Conservation (phyloP, 495 filamentous ascomycete species). For the Hamigera avellanea region DNA sequence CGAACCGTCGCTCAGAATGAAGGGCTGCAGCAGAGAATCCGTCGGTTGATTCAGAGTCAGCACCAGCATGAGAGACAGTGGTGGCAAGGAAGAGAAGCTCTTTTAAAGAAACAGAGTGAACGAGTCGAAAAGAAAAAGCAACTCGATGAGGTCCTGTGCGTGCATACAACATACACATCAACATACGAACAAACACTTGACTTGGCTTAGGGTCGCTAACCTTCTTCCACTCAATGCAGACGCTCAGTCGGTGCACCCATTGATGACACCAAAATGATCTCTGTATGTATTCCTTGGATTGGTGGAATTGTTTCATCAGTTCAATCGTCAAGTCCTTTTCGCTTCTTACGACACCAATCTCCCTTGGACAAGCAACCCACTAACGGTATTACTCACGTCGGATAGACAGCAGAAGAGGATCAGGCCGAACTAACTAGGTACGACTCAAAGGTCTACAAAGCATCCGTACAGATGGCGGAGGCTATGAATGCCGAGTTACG, state of each 20-base stretch:
- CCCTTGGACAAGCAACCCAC: no score
- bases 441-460: slow-evolving; percentile 50
- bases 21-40: slow-evolving; percentile 23
- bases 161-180: not conserved
- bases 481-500: slow-evolving; percentile 44
- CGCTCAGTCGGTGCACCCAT: slow-evolving; percentile 30
- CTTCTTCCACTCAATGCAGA: slow-evolving; percentile 10
- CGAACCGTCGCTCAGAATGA: slow-evolving; percentile 43
- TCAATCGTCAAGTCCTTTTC: not conserved
- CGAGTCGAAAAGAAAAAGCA: slow-evolving; percentile 40
- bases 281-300: slow-evolving; percentile 15
- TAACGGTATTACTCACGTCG: slow-evolving; percentile 5
- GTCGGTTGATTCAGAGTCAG: slow-evolving; percentile 50
- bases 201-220: not conserved
- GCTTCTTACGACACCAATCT: not conserved
- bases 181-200: not conserved
- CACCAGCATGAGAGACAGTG: slow-evolving; percentile 54
- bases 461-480: slow-evolving; percentile 45
- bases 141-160: slow-evolving; percentile 38
- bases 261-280: slow-evolving; percentile 15
- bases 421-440: slow-evolving; percentile 43
- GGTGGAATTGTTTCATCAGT: not conserved
- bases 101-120: slow-evolving; percentile 37
- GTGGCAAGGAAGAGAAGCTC: slow-evolving; percentile 42
- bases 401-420: slow-evolving; percentile 32